Evolutionary conservation across 805 yeast genomes (phyloP).

Genomic region (Candida xyloterini): DNA sequence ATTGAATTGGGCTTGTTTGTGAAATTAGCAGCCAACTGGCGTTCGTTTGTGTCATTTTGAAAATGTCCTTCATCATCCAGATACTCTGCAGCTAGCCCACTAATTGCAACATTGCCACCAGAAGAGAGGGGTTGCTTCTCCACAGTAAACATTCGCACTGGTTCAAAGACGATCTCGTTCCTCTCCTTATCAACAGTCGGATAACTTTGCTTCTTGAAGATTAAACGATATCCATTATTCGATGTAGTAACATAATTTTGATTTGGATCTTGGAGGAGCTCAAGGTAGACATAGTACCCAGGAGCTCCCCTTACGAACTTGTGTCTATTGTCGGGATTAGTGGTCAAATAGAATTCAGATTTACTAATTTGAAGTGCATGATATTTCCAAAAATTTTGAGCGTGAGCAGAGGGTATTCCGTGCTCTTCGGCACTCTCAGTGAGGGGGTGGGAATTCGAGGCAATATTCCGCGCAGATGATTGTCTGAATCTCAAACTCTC

Average conservation of each 20-base stretch:
- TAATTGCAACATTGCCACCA: constrained; percentile 23
- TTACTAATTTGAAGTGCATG: constrained; percentile 55
- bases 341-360: constrained; percentile 54
- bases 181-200: constrained; percentile 5
- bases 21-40: background rate
- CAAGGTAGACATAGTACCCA: constrained; percentile 51
- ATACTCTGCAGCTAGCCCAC: constrained; percentile 17
- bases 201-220: constrained; percentile 29
- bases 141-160: constrained; percentile 20
- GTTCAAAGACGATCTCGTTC: constrained; percentile 10
- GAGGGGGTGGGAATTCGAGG: background rate
- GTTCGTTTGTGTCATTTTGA: background rate
- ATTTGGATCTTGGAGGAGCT: constrained; percentile 16
- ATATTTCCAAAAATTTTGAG: constrained; percentile 53
- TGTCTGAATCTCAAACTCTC: constrained; percentile 3
- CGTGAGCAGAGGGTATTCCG: constrained; percentile 1
- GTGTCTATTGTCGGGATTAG: constrained; percentile 64
- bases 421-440: constrained; percentile 1
- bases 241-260: constrained; percentile 14
- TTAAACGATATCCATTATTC: constrained; percentile 32
- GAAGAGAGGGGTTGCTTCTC: constrained; percentile 19
- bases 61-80: constrained; percentile 10
- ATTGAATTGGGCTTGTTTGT: constrained; percentile 6
- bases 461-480: background rate
- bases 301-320: constrained; percentile 60